These are phyloP conservation scores for Chaetomiaceae sp. DNA, from an alignment of 2,329 filamentous ascomycete species.

Conservation along the genomic window DNA sequence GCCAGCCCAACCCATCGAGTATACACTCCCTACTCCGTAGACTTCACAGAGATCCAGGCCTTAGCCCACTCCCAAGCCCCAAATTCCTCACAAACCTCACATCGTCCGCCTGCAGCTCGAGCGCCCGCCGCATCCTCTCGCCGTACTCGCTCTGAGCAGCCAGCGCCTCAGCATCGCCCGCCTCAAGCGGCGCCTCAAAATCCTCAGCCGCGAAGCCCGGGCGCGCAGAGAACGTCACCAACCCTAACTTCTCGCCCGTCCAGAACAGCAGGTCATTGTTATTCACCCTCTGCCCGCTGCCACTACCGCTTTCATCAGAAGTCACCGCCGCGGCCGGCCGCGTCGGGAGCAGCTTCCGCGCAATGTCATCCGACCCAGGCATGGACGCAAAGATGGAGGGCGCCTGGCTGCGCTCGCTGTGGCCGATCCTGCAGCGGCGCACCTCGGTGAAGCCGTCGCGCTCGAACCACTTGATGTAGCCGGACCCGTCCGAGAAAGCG, in stretches of 20 bases:
- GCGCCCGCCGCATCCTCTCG: conserved; percentile 67
- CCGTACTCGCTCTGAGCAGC: conserved; percentile 53
- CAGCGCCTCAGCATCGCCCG: conserved; percentile 40
- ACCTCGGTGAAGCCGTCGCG: conserved; percentile 68
- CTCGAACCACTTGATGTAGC: conserved; percentile 86
- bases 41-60: background rate
- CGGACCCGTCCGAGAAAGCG: conserved; percentile 78
- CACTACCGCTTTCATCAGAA: conserved; percentile 19
- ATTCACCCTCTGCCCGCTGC: conserved; percentile 33
- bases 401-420: conserved; percentile 45
- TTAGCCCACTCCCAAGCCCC: conserved; percentile 40
- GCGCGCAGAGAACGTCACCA: conserved; percentile 59
- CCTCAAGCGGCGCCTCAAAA: conserved; percentile 44
- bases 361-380: conserved; percentile 64
- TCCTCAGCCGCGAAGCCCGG: conserved; percentile 46
- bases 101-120: conserved; percentile 76
- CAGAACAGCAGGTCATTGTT: conserved; percentile 73
- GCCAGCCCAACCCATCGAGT: no score
- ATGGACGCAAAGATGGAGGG: conserved; percentile 49
- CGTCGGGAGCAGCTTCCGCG: conserved; percentile 71
- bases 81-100: conserved; percentile 68
- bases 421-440: conserved; percentile 50
- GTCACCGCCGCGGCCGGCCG: conserved; percentile 33
- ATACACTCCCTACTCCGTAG: background rate
- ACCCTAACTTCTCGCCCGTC: conserved; percentile 80